These are phyloP conservation scores for Zymoseptoria pseudotritici DNA, from an alignment of 2,329 filamentous ascomycete genomes.

Conservation along the genomic window DNA sequence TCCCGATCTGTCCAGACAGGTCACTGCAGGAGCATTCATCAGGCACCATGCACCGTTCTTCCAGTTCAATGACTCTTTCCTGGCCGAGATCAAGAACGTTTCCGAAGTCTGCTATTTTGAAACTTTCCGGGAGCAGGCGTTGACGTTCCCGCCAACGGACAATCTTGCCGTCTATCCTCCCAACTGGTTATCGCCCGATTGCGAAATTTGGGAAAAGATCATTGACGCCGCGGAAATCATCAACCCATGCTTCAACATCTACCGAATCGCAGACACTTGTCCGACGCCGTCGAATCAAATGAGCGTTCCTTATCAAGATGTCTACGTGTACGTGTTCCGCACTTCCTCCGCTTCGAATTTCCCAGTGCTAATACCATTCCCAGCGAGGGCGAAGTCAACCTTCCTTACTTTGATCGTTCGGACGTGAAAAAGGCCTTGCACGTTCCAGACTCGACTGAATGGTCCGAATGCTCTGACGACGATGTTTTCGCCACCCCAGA, in stretches of 20 bases:
- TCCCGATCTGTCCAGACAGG: slow-evolving; percentile 2
- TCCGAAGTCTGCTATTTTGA: slow-evolving; percentile 32
- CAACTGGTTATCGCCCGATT: slow-evolving; percentile 12
- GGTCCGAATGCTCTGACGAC: slow-evolving; percentile 33
- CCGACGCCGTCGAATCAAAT: slow-evolving; percentile 22
- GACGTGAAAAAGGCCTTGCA: slow-evolving; percentile 46
- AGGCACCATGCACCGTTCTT: slow-evolving; percentile 29
- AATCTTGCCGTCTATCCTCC: slow-evolving; percentile 14
- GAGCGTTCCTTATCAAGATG: slow-evolving; percentile 6
- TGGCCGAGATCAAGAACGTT: slow-evolving; percentile 27
- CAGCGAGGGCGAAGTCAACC: slow-evolving; percentile 6
- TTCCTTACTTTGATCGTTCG: slow-evolving; percentile 44
- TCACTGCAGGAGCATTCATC: slow-evolving; percentile 6
- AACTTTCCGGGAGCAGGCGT: slow-evolving; percentile 44
- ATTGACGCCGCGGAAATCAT: slow-evolving; percentile 24
- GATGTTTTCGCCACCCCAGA: slow-evolving; percentile 14
- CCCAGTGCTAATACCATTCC: slow-evolving; percentile 35
- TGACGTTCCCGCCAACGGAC: slow-evolving; percentile 29
- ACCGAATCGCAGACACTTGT: slow-evolving; percentile 26
- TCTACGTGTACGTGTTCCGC: slow-evolving; percentile 26
- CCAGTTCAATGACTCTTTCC: slow-evolving; percentile 37
- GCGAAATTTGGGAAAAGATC: slow-evolving; percentile 28
- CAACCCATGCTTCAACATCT: slow-evolving; percentile 30
- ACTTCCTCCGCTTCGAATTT: slow-evolving; percentile 49
- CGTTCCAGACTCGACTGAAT: slow-evolving; percentile 31